A percentile compares a stretch with the other conserved stretches of the same genome.
Conservation (phyloP, 2,329 filamentous ascomycete species). For the Trichoderma breve region DNA sequence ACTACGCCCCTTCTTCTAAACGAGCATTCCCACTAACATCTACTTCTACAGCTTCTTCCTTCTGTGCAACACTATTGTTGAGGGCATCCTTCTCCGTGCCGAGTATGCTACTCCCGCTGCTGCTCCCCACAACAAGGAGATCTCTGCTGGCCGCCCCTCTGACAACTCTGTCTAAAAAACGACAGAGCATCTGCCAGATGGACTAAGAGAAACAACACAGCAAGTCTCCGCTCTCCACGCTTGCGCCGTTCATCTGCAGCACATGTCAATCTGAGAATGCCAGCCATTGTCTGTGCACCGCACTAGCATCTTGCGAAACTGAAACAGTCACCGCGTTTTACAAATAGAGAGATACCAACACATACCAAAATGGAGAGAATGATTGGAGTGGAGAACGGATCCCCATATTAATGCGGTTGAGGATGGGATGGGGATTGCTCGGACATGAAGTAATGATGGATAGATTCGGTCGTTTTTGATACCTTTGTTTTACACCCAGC, state of each 20-base stretch:
- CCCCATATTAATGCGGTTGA: constrained; percentile 11
- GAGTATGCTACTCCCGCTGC: constrained; percentile 1
- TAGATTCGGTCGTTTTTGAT: constrained; percentile 16
- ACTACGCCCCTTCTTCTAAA: no score
- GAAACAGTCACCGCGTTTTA: not conserved
- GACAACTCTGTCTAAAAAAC: not conserved
- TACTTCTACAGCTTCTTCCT: constrained; percentile 23
- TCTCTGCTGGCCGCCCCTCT: not conserved
- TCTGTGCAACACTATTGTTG: constrained; percentile 22
- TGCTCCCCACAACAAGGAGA: constrained; percentile 5
- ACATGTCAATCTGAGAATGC: not conserved
- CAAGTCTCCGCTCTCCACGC: not conserved
- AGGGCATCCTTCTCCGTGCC: constrained; percentile 16
- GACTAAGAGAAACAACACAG: not conserved
- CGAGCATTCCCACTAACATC: not conserved
- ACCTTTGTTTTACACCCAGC: not conserved
- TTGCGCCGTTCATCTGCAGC: not conserved
- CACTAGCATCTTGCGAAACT: not conserved
- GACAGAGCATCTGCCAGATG: not conserved
- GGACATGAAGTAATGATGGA: constrained; percentile 2
- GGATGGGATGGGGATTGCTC: not conserved
- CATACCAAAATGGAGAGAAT: not conserved
- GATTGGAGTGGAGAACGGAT: not conserved
- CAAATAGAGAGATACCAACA: constrained; percentile 4
- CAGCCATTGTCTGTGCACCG: not conserved